phyloP scores from a whole-genome alignment of 495 filamentous ascomycete genomes.

The Sphaerosporella brunnea region DNA sequence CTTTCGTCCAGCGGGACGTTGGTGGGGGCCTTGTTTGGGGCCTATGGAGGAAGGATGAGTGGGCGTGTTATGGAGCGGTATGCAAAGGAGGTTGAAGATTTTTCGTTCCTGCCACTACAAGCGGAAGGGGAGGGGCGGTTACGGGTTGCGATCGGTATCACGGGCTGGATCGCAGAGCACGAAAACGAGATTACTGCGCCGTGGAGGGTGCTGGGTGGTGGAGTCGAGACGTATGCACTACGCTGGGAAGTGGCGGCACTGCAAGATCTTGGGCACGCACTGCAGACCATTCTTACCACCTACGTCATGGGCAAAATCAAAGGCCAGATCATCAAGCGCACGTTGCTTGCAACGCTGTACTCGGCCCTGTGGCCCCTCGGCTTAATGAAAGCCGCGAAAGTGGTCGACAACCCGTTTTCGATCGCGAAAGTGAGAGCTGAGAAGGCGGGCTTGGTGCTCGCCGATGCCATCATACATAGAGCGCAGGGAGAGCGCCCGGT shows the following conservation, averaged over 20 bases:
- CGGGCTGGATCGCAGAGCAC: constrained; percentile 59
- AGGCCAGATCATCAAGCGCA: constrained; percentile 56
- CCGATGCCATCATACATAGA: constrained; percentile 74
- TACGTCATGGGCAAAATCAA: constrained; percentile 63
- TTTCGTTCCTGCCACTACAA: constrained; percentile 64
- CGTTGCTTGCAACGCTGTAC: constrained; percentile 55
- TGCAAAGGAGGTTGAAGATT: constrained; percentile 71
- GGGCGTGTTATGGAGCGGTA: constrained; percentile 77
- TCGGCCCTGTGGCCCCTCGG: constrained; percentile 58
- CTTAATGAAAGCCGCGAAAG: constrained; percentile 57
- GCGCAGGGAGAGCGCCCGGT: constrained; percentile 79
- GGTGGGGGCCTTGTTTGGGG: constrained; percentile 73
- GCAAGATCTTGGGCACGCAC: constrained; percentile 54
- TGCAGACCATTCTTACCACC: constrained; percentile 55
- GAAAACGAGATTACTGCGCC: constrained; percentile 42
- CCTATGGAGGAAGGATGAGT: constrained; percentile 71
- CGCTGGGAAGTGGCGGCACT: constrained; percentile 69
- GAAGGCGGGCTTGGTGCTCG: constrained; percentile 70
- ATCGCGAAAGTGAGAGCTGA: constrained; percentile 66
- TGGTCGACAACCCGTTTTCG: constrained; percentile 83
- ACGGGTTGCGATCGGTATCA: constrained; percentile 64
- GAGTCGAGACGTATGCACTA: constrained; percentile 65
- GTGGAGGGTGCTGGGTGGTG: constrained; percentile 54
- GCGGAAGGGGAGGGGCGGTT: constrained; percentile 38
- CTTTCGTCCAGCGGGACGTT: constrained; percentile 59